Evolutionary conservation across 2,329 filamentous ascomycete genomes (phyloP).

Genomic region (Calonectria ilicicola): DNA sequence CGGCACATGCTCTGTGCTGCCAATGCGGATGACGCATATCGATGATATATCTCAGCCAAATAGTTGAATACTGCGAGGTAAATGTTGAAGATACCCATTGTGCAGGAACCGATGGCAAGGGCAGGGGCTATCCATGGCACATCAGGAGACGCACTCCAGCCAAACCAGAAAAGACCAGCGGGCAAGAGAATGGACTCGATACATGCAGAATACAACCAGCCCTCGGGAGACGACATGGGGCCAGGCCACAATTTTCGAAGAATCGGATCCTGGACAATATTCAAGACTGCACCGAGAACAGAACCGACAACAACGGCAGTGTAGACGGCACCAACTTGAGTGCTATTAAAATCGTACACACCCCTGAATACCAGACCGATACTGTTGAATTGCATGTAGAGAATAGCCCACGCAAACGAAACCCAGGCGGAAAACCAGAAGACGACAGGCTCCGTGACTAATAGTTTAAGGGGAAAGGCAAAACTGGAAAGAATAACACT

Average conservation of each 20-base stretch:
- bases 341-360: conserved; percentile 69
- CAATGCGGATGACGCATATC: conserved; percentile 74
- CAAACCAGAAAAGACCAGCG: conserved; percentile 77
- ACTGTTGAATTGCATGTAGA: conserved; percentile 70
- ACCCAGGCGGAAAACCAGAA: conserved; percentile 79
- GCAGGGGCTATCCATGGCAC: conserved; percentile 74
- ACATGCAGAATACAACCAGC: conserved; percentile 73
- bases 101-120: conserved; percentile 71
- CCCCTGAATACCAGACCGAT: conserved; percentile 75
- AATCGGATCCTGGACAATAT: conserved; percentile 67
- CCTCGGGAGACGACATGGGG: conserved; percentile 61
- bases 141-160: conserved; percentile 66
- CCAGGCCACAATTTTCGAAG: conserved; percentile 60
- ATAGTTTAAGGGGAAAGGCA: conserved; percentile 53
- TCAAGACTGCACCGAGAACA: conserved; percentile 64
- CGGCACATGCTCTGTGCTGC: conserved; percentile 76
- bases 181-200: conserved; percentile 72
- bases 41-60: conserved; percentile 75
- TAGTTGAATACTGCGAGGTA: conserved; percentile 79
- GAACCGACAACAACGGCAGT: conserved; percentile 53
- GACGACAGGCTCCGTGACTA: conserved; percentile 70
- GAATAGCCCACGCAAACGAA: conserved; percentile 76
- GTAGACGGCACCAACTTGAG: conserved; percentile 73
- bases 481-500: conserved; percentile 44
- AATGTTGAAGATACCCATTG: conserved; percentile 76